A percentile compares a stretch with the other conserved stretches of the same genome.
phyloP scores from a whole-genome alignment of 140 eudicot species.

The Anethum foeniculum region DNA sequence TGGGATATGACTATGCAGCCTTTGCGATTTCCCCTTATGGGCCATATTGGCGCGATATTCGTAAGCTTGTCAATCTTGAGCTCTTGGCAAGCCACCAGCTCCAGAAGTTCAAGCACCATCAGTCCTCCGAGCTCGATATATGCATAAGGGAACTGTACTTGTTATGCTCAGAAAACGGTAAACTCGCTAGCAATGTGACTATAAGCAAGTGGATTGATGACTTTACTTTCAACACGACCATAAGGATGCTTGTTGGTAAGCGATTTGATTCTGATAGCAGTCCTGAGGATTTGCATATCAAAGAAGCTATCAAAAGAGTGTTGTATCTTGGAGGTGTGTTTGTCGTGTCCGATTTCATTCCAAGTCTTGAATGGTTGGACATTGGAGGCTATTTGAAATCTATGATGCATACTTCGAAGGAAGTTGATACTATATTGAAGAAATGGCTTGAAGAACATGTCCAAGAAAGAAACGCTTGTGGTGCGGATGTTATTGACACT shows the following conservation, averaged over 20 bases:
- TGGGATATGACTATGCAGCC: constrained; percentile 36
- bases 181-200: neutral
- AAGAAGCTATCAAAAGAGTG: constrained; percentile 40
- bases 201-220: constrained; percentile 41
- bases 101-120: constrained; percentile 35
- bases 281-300: constrained; percentile 21
- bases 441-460: constrained; percentile 50
- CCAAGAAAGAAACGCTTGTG: constrained; percentile 16
- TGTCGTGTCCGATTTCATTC: constrained; percentile 54
- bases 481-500: constrained; percentile 2
- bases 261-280: constrained; percentile 21
- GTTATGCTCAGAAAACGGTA: constrained; percentile 6
- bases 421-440: constrained; percentile 33
- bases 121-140: constrained; percentile 27
- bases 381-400: constrained; percentile 54
- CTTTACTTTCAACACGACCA: constrained; percentile 33
- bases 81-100: constrained; percentile 40
- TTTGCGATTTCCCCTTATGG: constrained; percentile 60
- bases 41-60: constrained; percentile 58
- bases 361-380: constrained; percentile 56
- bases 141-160: constrained; percentile 22
- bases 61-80: constrained; percentile 46
- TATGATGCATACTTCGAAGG: constrained; percentile 36
- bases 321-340: constrained; percentile 57
- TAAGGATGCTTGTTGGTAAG: constrained; percentile 42